Conservation (phyloP, 108 stramenopile genomes). For the Conticribra weissflogii region DNA sequence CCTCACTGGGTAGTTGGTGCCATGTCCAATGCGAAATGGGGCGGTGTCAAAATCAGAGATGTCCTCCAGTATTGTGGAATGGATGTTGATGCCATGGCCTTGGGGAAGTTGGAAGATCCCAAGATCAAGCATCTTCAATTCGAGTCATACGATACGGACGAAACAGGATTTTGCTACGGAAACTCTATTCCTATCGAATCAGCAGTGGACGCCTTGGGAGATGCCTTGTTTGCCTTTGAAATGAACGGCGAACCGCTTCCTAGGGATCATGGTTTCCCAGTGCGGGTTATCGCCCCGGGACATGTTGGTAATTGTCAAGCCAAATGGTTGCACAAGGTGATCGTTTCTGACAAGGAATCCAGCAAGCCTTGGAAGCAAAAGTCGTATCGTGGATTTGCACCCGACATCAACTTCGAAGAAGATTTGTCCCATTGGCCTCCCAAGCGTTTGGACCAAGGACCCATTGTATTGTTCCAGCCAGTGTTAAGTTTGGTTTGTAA, state of each 20-base stretch:
- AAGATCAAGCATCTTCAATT: slow-evolving; percentile 64
- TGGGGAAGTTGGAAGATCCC: slow-evolving; percentile 10
- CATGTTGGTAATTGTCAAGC: slow-evolving; percentile 73
- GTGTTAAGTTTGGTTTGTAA: slow-evolving; percentile 62
- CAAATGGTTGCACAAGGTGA: slow-evolving; percentile 76
- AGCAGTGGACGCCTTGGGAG: slow-evolving; percentile 65
- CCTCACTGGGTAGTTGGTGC: slow-evolving; percentile 76
- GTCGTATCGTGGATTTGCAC: slow-evolving; percentile 56
- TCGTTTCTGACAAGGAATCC: slow-evolving; percentile 46
- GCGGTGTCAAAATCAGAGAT: slow-evolving; percentile 59
- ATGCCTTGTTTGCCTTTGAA: slow-evolving; percentile 76
- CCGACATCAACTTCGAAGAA: slow-evolving; percentile 53
- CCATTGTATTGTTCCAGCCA: slow-evolving; percentile 69
- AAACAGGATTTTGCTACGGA: slow-evolving; percentile 45
- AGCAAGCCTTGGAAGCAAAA: slow-evolving; percentile 70
- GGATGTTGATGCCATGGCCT: slow-evolving; percentile 46
- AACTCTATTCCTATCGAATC: slow-evolving; percentile 59
- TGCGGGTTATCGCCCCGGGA: slow-evolving; percentile 75
- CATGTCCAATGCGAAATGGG: slow-evolving; percentile 81
- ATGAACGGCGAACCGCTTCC: slow-evolving; percentile 81
- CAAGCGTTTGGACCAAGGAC: slow-evolving; percentile 45
- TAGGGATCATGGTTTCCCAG: slow-evolving; percentile 79
- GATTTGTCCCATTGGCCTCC: slow-evolving; percentile 55
- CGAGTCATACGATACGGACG: slow-evolving; percentile 59
- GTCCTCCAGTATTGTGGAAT: slow-evolving; percentile 30